Conservation (phyloP, 805 yeast genomes). For the Pichia manshurica region DNA sequence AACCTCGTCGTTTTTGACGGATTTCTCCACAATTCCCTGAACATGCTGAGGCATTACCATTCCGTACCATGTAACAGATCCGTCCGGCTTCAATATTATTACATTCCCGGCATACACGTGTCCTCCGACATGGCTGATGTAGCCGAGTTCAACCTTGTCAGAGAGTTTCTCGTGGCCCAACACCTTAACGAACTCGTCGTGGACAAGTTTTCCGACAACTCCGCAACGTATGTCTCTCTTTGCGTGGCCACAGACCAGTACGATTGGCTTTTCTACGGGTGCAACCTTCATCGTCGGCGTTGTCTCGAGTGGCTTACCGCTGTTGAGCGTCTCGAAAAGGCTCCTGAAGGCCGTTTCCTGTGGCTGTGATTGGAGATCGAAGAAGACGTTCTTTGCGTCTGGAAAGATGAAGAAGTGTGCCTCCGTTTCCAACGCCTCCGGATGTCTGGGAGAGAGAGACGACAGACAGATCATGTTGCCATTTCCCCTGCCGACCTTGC, state of each 20-base stretch:
- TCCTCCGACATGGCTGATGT: constrained; percentile 77
- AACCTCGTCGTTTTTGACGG: constrained; percentile 43
- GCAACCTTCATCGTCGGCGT: constrained; percentile 8
- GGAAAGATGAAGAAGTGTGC: constrained; percentile 12
- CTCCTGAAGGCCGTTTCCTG: background rate
- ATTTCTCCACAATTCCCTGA: constrained; percentile 57
- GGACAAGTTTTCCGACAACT: constrained; percentile 51
- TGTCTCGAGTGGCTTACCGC: background rate
- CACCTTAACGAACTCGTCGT: constrained; percentile 43
- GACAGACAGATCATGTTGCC: constrained; percentile 12
- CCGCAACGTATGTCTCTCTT: constrained; percentile 67
- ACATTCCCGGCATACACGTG: constrained; percentile 85
- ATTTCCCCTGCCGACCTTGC: constrained; percentile 12
- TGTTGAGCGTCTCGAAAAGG: constrained; percentile 5
- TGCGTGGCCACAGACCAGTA: constrained; percentile 63
- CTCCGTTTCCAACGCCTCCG: background rate
- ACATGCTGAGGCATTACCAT: constrained; percentile 60
- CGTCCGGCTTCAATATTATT: constrained; percentile 43
- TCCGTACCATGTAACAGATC: constrained; percentile 67
- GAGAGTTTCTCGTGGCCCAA: constrained; percentile 32
- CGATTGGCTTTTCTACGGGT: constrained; percentile 24
- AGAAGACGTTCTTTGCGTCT: constrained; percentile 5
- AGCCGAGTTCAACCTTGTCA: constrained; percentile 35
- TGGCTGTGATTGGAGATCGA: background rate
- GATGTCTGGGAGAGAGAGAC: constrained; percentile 3